Conservation (phyloP, 2,329 filamentous ascomycete species). For the Penicillium sp. region DNA sequence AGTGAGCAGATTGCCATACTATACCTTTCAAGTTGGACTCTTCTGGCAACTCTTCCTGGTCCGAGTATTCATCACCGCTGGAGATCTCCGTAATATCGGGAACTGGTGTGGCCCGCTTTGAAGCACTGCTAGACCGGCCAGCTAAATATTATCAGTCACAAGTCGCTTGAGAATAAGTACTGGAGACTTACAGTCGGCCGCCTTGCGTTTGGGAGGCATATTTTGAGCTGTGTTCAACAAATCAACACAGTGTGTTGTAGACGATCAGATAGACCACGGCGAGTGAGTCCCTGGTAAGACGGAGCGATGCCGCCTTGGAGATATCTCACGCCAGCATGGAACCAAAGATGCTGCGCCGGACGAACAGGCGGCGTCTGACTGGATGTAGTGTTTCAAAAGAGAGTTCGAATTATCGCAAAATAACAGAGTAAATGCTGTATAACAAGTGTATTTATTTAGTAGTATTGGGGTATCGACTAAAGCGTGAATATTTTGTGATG, state of each 20-base stretch:
- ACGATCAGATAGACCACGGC: neutral
- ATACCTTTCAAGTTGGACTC: slow-evolving; percentile 50
- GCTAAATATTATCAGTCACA: slow-evolving; percentile 36
- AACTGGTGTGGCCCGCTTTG: slow-evolving; percentile 50
- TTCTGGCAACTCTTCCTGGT: slow-evolving; percentile 50
- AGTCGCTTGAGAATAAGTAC: slow-evolving; percentile 21
- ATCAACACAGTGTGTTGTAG: neutral
- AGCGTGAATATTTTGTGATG: neutral
- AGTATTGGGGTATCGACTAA: neutral
- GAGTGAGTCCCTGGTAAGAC: slow-evolving; percentile 7
- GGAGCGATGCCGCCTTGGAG: slow-evolving; percentile 13
- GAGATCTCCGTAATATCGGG: slow-evolving; percentile 46
- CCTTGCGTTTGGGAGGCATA: slow-evolving; percentile 74
- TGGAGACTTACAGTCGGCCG: slow-evolving; percentile 50
- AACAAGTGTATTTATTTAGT: neutral
- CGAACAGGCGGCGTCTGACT: slow-evolving; percentile 15
- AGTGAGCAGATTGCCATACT: slow-evolving; percentile 20
- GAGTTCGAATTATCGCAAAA: neutral
- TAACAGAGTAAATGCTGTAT: neutral
- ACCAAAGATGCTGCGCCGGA: slow-evolving; percentile 15
- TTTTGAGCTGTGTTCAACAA: slow-evolving; percentile 8
- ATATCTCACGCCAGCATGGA: slow-evolving; percentile 23
- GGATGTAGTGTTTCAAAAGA: neutral
- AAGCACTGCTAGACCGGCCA: slow-evolving; percentile 46
- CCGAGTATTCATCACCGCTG: slow-evolving; percentile 60